Percentiles rank a stretch among this genome's conserved stretches.
Evolutionary conservation across 208 protist genomes (phyloP).

Genomic region (Crithidia brevicula): DNA sequence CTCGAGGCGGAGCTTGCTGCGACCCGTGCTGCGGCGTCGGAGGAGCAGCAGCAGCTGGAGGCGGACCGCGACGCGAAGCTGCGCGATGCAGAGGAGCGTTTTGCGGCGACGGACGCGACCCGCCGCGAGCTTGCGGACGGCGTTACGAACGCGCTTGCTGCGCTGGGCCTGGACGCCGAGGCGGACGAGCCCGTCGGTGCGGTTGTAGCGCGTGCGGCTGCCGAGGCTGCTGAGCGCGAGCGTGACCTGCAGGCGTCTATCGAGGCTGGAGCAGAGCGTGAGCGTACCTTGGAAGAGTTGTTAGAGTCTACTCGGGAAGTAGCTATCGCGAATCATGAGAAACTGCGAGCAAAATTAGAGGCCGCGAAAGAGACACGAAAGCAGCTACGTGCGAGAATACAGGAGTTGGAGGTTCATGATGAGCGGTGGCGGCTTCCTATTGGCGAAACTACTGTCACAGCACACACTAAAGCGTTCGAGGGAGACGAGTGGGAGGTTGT

Average conservation of each 20-base stretch:
- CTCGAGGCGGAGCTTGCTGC: not conserved
- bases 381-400: slow-evolving; percentile 4
- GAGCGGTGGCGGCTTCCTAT: not conserved
- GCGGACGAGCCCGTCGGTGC: not conserved
- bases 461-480: not conserved
- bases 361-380: slow-evolving; percentile 2
- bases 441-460: not conserved
- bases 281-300: not conserved
- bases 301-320: not conserved
- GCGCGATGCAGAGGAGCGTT: not conserved
- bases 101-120: not conserved
- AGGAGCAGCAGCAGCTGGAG: not conserved
- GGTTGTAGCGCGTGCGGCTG: not conserved
- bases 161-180: slow-evolving; percentile 5
- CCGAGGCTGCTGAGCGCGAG: not conserved
- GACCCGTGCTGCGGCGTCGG: not conserved
- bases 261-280: too few relatives aligned
- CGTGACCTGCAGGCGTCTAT: too few relatives aligned
- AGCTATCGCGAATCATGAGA: slow-evolving; percentile 1
- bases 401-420: not conserved
- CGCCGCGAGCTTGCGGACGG: not conserved
- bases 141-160: not conserved
- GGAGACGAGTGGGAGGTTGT: not conserved
- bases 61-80: not conserved
- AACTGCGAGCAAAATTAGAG: slow-evolving; percentile 23